A percentile compares a stretch with the other conserved stretches of the same genome.
These are phyloP conservation scores for Cryptococcus sp. DNA, from an alignment of 1,284 basidiomycete species.

Conservation along the genomic window DNA sequence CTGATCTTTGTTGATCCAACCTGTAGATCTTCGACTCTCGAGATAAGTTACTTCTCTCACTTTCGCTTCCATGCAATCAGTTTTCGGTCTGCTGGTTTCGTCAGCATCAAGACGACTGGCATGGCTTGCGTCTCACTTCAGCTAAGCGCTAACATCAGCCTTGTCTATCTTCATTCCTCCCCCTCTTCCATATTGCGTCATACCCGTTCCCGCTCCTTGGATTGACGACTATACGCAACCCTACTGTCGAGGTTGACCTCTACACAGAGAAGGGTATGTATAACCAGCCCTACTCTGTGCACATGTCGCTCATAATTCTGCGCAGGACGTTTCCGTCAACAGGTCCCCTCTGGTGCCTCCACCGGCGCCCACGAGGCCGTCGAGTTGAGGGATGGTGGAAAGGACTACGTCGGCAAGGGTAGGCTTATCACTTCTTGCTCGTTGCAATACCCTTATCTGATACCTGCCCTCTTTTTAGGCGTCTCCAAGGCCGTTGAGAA, in stretches of 20 bases:
- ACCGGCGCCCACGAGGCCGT: conserved; percentile 98
- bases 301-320: not conserved
- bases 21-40: conserved; percentile 94
- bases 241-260: conserved; percentile 93
- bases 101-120: not conserved
- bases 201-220: conserved; percentile 3
- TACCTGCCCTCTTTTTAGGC: conserved; percentile 57
- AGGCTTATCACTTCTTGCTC: conserved; percentile 22
- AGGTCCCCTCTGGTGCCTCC: conserved; percentile 97
- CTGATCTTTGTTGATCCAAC: conserved; percentile 12
- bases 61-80: not conserved
- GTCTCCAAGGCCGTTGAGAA: conserved; percentile 92
- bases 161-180: conserved; percentile 5
- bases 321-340: conserved; percentile 86
- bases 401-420: conserved; percentile 96
- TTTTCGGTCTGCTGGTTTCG: not conserved
- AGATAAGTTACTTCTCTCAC: conserved; percentile 56
- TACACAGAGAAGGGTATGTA: conserved; percentile 75
- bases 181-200: not conserved
- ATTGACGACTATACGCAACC: conserved; percentile 60
- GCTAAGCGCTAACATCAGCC: conserved; percentile 28
- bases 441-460: conserved; percentile 1
- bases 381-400: conserved; percentile 97
- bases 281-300: not conserved
- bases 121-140: not conserved